Evolutionary conservation across 2,329 filamentous ascomycete genomes (phyloP), one percentile per base, ranked within the genome.

Genomic region (Dactylellina sp.): DNA sequence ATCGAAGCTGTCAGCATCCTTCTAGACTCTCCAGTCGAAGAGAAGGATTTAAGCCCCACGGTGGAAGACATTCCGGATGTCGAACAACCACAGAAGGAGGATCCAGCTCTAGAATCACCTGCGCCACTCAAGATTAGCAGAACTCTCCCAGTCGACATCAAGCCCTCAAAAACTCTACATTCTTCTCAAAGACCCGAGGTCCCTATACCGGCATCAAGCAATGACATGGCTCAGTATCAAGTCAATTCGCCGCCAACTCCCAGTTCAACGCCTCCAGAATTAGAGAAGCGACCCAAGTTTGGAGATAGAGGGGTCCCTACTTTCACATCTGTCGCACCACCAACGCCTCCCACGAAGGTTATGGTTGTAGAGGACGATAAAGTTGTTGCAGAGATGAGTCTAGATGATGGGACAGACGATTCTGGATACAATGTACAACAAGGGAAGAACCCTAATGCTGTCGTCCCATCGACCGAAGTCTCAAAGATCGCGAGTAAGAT

Each of bases 301-400:
- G 61, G 49, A 14, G 70, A 74, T 24, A 50, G 70, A 57, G 70
- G 70, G 1, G 70, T 74, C 0, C 70, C 70, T 16, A 74, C 70
- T n/a, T 66, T 44, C 12, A 57, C 70, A 14, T 50, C 70, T 12
- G 70, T 55, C 5, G 61, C 70, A 18, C 70, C 70, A 20, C 70
- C 61, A 16, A 74, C 70, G n/a, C 70, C 70, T n/a, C 70, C 70
- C 5, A 74, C 61, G 1, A 74, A 74, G 32, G 70, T 74, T 44
- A 74, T 74, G 70, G 49, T 74, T 28, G 35, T 66, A 11, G 70
- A 74, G 47, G 61, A 74, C 28, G 55, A 74, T 37, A 74, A 74
- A 18, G 42, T 74, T 35, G 70, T 74, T 11, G 70, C 28, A 7
- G 70, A 74, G 40, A 74, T 74, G 61, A 55, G 46, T 0, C 44